phyloP scores from a whole-genome alignment of 2,329 filamentous ascomycete species.

The Alternaria panax region DNA sequence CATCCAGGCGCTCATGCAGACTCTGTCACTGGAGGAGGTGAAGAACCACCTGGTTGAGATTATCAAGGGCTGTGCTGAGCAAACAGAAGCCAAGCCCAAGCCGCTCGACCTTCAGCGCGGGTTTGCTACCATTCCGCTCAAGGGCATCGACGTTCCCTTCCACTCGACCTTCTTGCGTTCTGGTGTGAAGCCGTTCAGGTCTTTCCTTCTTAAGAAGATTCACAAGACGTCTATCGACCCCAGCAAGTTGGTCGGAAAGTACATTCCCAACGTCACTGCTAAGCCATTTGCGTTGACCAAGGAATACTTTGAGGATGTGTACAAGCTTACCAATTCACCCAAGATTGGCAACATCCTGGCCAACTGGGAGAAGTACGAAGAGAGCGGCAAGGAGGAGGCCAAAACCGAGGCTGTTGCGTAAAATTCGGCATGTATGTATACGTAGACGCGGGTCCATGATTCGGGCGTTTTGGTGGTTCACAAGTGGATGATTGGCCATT shows the following conservation, averaged over 20 bases:
- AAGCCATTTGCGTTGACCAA: conserved; percentile 94
- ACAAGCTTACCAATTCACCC: conserved; percentile 84
- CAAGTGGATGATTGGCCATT: neutral
- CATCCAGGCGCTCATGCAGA: conserved; percentile 89
- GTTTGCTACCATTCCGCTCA: conserved; percentile 95
- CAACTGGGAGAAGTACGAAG: conserved; percentile 69
- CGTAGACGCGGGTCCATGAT: neutral
- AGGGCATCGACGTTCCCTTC: conserved; percentile 98
- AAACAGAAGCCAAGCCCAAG: conserved; percentile 86
- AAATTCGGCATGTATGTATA: neutral
- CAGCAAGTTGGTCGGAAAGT: conserved; percentile 95
- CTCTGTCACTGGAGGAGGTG: conserved; percentile 85
- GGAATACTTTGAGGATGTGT: conserved; percentile 99
- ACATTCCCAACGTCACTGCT: conserved; percentile 98
- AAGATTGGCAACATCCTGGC: conserved; percentile 81
- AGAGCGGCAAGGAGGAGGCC: conserved; percentile 42
- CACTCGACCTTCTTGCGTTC: conserved; percentile 98
- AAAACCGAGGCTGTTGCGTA: conserved; percentile 34
- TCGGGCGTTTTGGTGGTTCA: conserved; percentile 5
- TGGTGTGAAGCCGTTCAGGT: conserved; percentile 98
- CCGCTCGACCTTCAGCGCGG: conserved; percentile 92
- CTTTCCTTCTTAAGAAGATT: conserved; percentile 99
- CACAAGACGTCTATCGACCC: conserved; percentile 99
- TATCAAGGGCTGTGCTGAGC: conserved; percentile 84
- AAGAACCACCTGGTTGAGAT: conserved; percentile 90